Conservation (phyloP, 495 filamentous ascomycete species). For the Aspergillus affinis region DNA sequence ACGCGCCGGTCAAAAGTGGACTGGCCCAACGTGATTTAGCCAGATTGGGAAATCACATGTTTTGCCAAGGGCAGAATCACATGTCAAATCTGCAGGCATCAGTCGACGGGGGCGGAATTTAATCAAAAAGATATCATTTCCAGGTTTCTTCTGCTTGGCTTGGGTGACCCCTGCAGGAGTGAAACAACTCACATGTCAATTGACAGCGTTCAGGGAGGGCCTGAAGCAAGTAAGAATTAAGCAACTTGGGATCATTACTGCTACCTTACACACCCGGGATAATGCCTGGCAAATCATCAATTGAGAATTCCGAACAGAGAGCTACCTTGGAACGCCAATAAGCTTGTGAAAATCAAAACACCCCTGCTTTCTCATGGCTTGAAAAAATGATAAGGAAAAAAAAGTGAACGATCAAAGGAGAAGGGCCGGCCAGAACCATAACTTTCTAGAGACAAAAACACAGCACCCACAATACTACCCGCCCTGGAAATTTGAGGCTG, state of each 20-base stretch:
- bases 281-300: not conserved
- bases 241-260: too few relatives aligned
- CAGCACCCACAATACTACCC: not conserved
- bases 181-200: too few relatives aligned
- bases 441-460: slow-evolving; percentile 9
- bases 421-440: not conserved
- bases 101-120: not conserved
- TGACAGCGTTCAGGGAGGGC: too few relatives aligned
- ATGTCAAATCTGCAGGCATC: slow-evolving; percentile 5
- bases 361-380: slow-evolving; percentile 5
- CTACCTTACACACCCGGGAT: not conserved
- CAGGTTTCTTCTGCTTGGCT: too few relatives aligned
- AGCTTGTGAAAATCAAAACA: not conserved
- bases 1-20: slow-evolving; percentile 2
- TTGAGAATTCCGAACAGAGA: not conserved
- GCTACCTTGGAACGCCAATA: not conserved
- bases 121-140: too few relatives aligned
- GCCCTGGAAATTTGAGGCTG: not conserved
- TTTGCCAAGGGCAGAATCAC: slow-evolving; percentile 3
- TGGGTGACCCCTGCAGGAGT: too few relatives aligned
- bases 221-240: too few relatives aligned
- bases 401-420: not conserved
- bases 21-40: slow-evolving; percentile 4
- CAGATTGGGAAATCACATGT: slow-evolving; percentile 8
- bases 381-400: not conserved